These are phyloP conservation scores for Tulasnella sp. DNA, from an alignment of 768 basidiomycete species.

Conservation along the genomic window DNA sequence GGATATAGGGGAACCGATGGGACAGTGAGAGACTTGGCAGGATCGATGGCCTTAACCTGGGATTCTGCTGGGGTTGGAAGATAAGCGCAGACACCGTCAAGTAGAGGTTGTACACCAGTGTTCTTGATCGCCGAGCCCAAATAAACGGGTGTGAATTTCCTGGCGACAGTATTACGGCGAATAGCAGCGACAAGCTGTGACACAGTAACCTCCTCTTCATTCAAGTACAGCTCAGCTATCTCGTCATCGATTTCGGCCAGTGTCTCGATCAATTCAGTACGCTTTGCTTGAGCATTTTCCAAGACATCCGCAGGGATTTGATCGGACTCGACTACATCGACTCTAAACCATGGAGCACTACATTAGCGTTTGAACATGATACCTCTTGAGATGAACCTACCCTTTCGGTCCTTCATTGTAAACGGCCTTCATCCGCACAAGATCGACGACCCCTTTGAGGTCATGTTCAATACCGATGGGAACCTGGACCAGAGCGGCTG, in stretches of 20 bases:
- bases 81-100: constrained; percentile 94
- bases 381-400: constrained; percentile 32
- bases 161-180: constrained; percentile 71
- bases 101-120: constrained; percentile 81
- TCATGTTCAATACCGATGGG: constrained; percentile 86
- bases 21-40: constrained; percentile 46
- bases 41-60: constrained; percentile 70
- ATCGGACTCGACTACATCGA: constrained; percentile 63
- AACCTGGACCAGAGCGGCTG: constrained; percentile 90
- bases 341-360: constrained; percentile 44
- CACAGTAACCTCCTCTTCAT: constrained; percentile 63
- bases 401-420: constrained; percentile 94
- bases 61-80: constrained; percentile 79
- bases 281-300: constrained; percentile 68
- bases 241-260: constrained; percentile 94
- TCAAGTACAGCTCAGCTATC: constrained; percentile 82
- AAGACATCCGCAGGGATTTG: constrained; percentile 73
- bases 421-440: constrained; percentile 86
- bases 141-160: constrained; percentile 94
- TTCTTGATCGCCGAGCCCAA: constrained; percentile 97
- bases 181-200: constrained; percentile 71
- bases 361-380: no score
- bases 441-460: constrained; percentile 82
- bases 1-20: constrained; percentile 66
- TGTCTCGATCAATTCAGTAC: constrained; percentile 82